Evolutionary conservation across 2,329 filamentous ascomycete genomes (phyloP), one percentile per base, ranked within the genome.

Genomic region (Trematosphaeria pertusa): DNA sequence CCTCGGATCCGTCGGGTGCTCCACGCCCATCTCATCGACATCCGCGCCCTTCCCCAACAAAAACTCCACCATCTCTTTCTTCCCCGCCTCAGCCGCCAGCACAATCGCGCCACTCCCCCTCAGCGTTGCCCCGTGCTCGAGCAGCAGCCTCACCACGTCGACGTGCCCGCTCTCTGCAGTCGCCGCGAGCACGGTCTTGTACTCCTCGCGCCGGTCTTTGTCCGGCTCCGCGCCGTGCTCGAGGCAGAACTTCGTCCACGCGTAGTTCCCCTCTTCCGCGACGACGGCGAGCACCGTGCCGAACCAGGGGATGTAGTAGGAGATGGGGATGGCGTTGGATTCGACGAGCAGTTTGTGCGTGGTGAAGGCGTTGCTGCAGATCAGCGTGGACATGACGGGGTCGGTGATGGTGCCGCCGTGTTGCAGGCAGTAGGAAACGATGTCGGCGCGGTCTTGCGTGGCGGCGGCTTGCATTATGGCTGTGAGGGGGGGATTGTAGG

Each of bases 251-350:
- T 38, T 14, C 9, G 21, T 26, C 19, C 36, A 38, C 19, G 21
- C 36, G 21, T 38, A 38, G 7, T 21, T 11, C 18, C 21, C 36
- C 12, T 21, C 36, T 24, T 5, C 12, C 5, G 36, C 36, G 17
- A 15, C 36, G n/a, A 38, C 36, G 12, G 15, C 20, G 36, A 38
- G 36, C 7, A 38, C 36, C 18, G 36, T 21, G n/a, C 36, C 36
- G 19, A 21, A 38, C 19, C 36, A 38, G n/a, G 36, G 36, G 15
- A 38, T 38, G 36, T 38, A 38, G 36, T 38, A 24, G 36, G 11
- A 7, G 19, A 38, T 38, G 8, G 17, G 7, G 17, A 38, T 26
- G 11, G 36, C 21, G 11, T 26, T 26, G 18, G 36, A 8, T 24
- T 38, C 9, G n/a, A 38, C n/a, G 36, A 38, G 36, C 4, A 21